Evolutionary conservation across 441 rosid species (phyloP).

Genomic region (Sinapis alba): DNA sequence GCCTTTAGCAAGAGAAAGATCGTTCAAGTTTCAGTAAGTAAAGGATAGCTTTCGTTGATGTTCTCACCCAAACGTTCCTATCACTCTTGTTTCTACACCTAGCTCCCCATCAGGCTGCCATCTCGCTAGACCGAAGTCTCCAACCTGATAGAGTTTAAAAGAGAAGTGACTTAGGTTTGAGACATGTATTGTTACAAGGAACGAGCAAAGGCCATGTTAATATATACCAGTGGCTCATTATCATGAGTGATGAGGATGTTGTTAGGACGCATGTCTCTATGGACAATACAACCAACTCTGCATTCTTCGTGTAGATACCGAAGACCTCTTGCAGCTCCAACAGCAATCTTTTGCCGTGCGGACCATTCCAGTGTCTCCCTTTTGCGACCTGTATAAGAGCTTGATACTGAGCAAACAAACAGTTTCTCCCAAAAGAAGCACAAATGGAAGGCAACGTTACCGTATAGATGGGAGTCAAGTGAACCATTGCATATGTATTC

Average conservation of each 20-base stretch:
- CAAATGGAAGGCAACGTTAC: constrained; percentile 44
- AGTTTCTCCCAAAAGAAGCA: too few relatives aligned
- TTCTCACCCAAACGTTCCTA: constrained; percentile 96
- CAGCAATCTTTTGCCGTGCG: constrained; percentile 94
- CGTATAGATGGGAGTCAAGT: constrained; percentile 91
- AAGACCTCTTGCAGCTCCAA: constrained; percentile 98
- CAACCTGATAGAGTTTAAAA: constrained; percentile 56
- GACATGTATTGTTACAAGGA: neutral
- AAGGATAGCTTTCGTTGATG: constrained; percentile 15
- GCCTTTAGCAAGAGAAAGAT: constrained; percentile 11
- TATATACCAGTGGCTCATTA: constrained; percentile 87
- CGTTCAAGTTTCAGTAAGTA: neutral
- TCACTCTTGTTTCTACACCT: constrained; percentile 95
- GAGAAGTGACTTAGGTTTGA: neutral
- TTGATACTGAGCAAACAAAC: too few relatives aligned
- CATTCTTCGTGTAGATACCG: constrained; percentile 99
- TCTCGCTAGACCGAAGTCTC: constrained; percentile 98
- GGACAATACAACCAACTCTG: constrained; percentile 99
- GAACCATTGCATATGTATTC: constrained; percentile 99
- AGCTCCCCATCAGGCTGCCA: constrained; percentile 99
- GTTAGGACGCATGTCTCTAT: constrained; percentile 99
- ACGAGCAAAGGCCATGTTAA: neutral
- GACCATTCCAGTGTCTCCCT: constrained; percentile 78
- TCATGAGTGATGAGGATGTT: constrained; percentile 98
- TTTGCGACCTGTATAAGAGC: constrained; percentile 53